These are phyloP conservation scores for Teratosphaeria pseudoeucalypti DNA, from an alignment of 2,329 filamentous ascomycete genomes.

Conservation along the genomic window DNA sequence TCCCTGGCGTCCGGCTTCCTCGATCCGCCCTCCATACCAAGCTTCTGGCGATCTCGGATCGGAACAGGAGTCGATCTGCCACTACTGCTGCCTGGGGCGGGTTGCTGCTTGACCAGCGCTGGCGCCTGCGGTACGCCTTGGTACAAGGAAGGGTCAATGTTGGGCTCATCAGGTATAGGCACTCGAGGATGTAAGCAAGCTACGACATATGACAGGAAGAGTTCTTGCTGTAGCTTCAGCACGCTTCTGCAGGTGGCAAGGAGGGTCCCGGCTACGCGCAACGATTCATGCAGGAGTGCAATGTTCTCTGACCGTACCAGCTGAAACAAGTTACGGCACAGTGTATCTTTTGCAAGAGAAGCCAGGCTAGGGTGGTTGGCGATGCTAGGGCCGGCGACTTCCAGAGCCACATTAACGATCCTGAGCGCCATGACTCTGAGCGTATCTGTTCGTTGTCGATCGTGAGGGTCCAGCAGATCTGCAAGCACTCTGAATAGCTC, in stretches of 20 bases:
- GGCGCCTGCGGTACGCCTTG: slow-evolving; percentile 86
- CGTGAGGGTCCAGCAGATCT: slow-evolving; percentile 85
- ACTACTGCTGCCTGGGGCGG: slow-evolving; percentile 56
- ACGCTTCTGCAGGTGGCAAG: slow-evolving; percentile 83
- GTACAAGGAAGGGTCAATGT: slow-evolving; percentile 85
- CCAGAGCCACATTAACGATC: slow-evolving; percentile 93
- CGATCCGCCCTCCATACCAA: slow-evolving; percentile 83
- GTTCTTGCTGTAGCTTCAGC: slow-evolving; percentile 89
- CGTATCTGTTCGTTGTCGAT: slow-evolving; percentile 82
- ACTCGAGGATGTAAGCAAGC: slow-evolving; percentile 89
- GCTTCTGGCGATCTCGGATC: slow-evolving; percentile 81
- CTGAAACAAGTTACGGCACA: slow-evolving; percentile 93
- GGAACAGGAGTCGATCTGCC: slow-evolving; percentile 83
- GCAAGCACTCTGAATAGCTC: slow-evolving; percentile 91
- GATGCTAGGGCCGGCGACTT: slow-evolving; percentile 92
- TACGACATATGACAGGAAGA: slow-evolving; percentile 89
- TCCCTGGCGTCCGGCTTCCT: slow-evolving; percentile 91
- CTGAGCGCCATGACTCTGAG: slow-evolving; percentile 96
- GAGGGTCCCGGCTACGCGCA: slow-evolving; percentile 83
- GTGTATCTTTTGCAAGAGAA: slow-evolving; percentile 76
- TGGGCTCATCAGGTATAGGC: slow-evolving; percentile 80
- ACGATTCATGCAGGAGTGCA: slow-evolving; percentile 81
- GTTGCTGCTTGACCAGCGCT: slow-evolving; percentile 66
- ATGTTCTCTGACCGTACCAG: slow-evolving; percentile 94
- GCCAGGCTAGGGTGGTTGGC: slow-evolving; percentile 83